Evolutionary conservation across 768 basidiomycete species (phyloP), one percentile per base, ranked within the genome.

Genomic region (Pleurotus sapidus): DNA sequence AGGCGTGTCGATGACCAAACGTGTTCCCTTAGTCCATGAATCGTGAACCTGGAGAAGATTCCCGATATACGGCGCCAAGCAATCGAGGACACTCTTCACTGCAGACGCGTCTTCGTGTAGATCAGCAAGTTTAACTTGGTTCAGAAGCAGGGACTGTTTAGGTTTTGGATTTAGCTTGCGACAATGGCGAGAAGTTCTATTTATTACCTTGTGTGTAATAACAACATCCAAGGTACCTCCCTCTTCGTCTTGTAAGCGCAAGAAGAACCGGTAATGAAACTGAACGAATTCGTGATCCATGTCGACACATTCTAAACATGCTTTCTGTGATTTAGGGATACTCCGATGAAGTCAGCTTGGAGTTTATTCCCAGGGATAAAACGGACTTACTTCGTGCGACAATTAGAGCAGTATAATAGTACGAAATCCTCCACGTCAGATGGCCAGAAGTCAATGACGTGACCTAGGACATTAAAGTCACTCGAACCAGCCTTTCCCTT

Each of bases 401-500:
- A 90, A 3, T 74, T 76, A 5, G 70, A 73, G 67, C 88, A 91
- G 39, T 70, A 70, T 37, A 80, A 69, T 23, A 73, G 69, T 37
- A 80, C 75, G 14, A 77, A 82, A 14, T 86, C 76, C 24, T 69
- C 61, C 25, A 88, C 62, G 25, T 74, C 63, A 30, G 75, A 70
- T 0, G 88, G 88, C 61, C 75, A 78, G 63, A 81, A 87, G 62
- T 86, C 84, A 7, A 81, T 63, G 2, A 79, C 75, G 17, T 79
- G 79, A 5, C 81, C 86, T 8, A 71, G 62, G 20, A 87, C 65
- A 39, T 67, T 73, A 57, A 78, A 81, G 42, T 67, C 72, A 14
- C 67, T 67, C 3, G 80, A 72, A 46, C 67, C 73, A 40, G 65
- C 66, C 20, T 69, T 61, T 24, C 60, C 57, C 6, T 82, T 72